Conservation (phyloP, 192 early-diverging fungal species). For the Dissophora globulifera region DNA sequence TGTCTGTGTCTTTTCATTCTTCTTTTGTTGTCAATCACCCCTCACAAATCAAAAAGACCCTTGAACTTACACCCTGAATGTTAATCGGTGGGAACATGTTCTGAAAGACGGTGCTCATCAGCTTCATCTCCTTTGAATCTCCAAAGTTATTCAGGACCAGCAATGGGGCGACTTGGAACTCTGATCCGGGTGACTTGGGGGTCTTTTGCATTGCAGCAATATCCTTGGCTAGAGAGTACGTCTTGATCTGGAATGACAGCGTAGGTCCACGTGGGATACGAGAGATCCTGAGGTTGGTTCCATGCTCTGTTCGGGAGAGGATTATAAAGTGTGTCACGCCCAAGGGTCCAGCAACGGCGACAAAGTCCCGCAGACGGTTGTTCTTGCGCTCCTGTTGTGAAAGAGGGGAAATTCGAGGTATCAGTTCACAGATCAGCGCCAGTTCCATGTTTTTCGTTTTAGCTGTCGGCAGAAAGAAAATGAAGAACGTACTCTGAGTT, state of each 20-base stretch:
- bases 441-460: too few relatives aligned
- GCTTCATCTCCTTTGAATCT: constrained; percentile 81
- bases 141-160: constrained; percentile 87
- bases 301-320: constrained; percentile 85
- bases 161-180: constrained; percentile 84
- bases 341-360: constrained; percentile 84
- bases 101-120: constrained; percentile 95
- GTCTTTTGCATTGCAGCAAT: constrained; percentile 79
- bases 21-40: neutral
- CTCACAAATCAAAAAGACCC: neutral
- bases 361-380: constrained; percentile 95
- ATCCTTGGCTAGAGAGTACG: constrained; percentile 87
- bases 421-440: too few relatives aligned
- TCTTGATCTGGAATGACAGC: constrained; percentile 83
- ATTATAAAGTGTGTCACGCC: constrained; percentile 90
- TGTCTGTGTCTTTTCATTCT: too few relatives aligned
- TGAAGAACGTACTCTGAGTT: constrained; percentile 72
- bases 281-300: constrained; percentile 86
- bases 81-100: constrained; percentile 98
- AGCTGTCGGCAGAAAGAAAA: too few relatives aligned
- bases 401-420: neutral
- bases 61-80: constrained; percentile 76
- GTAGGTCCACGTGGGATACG: constrained; percentile 94
- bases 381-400: constrained; percentile 80
- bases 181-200: constrained; percentile 80